Percentiles rank a stretch among this genome's conserved stretches.
phyloP scores from a whole-genome alignment of 2,329 filamentous ascomycete genomes.

The Exophiala alcalophila region DNA sequence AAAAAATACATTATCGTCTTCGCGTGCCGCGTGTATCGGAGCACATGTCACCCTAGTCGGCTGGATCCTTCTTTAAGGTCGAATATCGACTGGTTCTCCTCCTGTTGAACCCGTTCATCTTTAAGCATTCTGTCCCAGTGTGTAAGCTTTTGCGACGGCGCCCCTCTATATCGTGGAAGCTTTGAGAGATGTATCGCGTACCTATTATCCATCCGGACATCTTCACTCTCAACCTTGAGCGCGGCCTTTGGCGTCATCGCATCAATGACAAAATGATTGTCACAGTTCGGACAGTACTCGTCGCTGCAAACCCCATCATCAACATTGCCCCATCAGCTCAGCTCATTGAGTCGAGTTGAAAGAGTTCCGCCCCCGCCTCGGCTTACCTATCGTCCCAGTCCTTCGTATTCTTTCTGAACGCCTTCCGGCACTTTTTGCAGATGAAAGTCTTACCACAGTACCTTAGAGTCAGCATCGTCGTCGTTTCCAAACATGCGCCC shows the following conservation, averaged over 20 bases:
- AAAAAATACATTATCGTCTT: too few species aligned
- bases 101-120: slow-evolving; percentile 71
- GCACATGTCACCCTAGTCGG: slow-evolving; percentile 62
- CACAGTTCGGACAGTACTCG: slow-evolving; percentile 98
- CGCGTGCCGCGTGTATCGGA: too few species aligned
- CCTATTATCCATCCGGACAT: slow-evolving; percentile 76
- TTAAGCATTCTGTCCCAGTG: slow-evolving; percentile 68
- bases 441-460: slow-evolving; percentile 72
- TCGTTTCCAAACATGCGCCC: too few species aligned
- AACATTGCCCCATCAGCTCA: background rate
- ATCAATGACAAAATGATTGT: slow-evolving; percentile 96
- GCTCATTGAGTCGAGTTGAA: too few species aligned
- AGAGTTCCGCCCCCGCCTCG: background rate
- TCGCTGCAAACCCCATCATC: slow-evolving; percentile 61
- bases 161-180: background rate
- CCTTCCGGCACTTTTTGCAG: slow-evolving; percentile 99
- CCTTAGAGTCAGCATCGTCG: too few species aligned
- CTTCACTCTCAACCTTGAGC: slow-evolving; percentile 85
- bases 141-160: background rate
- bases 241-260: slow-evolving; percentile 79
- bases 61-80: slow-evolving; percentile 72
- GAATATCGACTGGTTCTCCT: slow-evolving; percentile 66
- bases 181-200: too few species aligned
- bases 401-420: slow-evolving; percentile 87
- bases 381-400: slow-evolving; percentile 80